These are phyloP conservation scores for Articulospora tetracladia DNA, from an alignment of 495 filamentous ascomycete species.

Conservation along the genomic window DNA sequence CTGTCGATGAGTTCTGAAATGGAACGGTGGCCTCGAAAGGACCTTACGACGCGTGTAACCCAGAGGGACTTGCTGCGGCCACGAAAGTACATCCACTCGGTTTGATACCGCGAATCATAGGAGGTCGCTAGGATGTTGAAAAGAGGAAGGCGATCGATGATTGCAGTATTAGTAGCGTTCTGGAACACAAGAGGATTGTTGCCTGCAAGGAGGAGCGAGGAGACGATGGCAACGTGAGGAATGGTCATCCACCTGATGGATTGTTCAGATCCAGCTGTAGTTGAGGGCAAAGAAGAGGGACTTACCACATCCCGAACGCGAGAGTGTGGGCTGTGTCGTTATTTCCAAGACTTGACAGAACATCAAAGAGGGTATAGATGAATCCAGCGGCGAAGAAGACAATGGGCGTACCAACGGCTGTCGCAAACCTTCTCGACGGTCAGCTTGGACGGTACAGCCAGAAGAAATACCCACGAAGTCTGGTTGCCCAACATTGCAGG, in stretches of 20 bases:
- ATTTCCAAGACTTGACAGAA: constrained; percentile 35
- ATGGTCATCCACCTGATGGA: constrained; percentile 24
- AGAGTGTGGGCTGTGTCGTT: constrained; percentile 38
- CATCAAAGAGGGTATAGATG: constrained; percentile 26
- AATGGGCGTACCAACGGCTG: constrained; percentile 42
- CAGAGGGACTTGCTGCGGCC: constrained; percentile 22
- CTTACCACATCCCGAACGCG: constrained; percentile 37
- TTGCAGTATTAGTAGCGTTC: neutral
- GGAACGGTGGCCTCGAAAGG: too few species aligned
- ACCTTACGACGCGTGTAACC: neutral
- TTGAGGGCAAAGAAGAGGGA: neutral
- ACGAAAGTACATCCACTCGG: constrained; percentile 29
- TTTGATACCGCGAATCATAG: constrained; percentile 22
- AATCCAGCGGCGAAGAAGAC: constrained; percentile 45
- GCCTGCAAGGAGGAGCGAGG: constrained; percentile 28
- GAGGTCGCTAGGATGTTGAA: neutral
- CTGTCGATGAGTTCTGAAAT: too few species aligned
- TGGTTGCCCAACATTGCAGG: neutral
- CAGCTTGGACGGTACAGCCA: neutral
- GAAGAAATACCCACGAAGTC: neutral
- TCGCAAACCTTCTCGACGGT: constrained; percentile 33
- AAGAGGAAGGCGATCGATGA: neutral
- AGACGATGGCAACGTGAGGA: constrained; percentile 29
- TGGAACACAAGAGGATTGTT: constrained; percentile 28
- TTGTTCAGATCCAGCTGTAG: neutral